Evolutionary conservation across 352 stramenopile genomes (phyloP).

Genomic region (Phytophthora hybrid): DNA sequence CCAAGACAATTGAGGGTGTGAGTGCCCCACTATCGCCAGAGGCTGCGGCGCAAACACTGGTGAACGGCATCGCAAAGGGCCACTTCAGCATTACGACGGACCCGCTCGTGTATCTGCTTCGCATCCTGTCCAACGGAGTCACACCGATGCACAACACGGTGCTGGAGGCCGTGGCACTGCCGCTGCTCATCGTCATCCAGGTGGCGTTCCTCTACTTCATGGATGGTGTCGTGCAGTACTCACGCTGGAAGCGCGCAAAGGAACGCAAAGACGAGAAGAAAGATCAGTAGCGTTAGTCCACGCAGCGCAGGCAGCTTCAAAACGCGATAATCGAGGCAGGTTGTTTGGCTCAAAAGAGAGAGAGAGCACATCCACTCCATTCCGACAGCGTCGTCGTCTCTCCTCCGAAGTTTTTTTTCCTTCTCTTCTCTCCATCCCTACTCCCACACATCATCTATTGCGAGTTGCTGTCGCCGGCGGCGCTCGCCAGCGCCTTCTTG

Average conservation of each 20-base stretch:
- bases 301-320: background rate
- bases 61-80: slow-evolving; percentile 48
- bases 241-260: slow-evolving; percentile 33
- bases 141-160: slow-evolving; percentile 49
- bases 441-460: slow-evolving; percentile 48
- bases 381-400: slow-evolving; percentile 12
- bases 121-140: slow-evolving; percentile 57
- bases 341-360: slow-evolving; percentile 23
- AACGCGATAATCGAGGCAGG: slow-evolving; percentile 3
- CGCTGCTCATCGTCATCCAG: slow-evolving; percentile 46
- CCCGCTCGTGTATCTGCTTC: slow-evolving; percentile 49
- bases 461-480: slow-evolving; percentile 37
- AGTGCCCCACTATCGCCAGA: slow-evolving; percentile 37
- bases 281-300: slow-evolving; percentile 26
- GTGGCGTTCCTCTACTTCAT: slow-evolving; percentile 53
- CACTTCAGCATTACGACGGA: slow-evolving; percentile 70
- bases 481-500: slow-evolving; percentile 75
- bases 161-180: slow-evolving; percentile 47
- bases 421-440: slow-evolving; percentile 22
- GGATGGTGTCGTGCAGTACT: slow-evolving; percentile 49
- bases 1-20: slow-evolving; percentile 53
- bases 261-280: slow-evolving; percentile 28
- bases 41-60: slow-evolving; percentile 40
- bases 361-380: slow-evolving; percentile 15
- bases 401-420: slow-evolving; percentile 8